These are phyloP conservation scores for Calycina herbarum DNA, from an alignment of 2,329 filamentous ascomycete genomes.

Conservation along the genomic window DNA sequence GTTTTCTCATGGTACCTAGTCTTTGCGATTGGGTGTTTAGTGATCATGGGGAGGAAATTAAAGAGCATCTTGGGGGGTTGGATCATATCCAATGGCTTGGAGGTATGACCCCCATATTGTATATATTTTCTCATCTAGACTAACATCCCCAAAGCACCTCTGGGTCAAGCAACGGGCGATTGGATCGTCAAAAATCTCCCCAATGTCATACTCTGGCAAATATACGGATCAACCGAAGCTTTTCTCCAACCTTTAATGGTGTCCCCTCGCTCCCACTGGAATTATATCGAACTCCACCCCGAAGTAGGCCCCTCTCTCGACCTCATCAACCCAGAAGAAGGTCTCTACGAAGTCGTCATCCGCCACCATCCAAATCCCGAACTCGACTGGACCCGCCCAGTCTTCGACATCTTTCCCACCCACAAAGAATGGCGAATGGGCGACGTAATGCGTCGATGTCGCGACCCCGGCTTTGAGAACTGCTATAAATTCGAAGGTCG, in stretches of 20 bases:
- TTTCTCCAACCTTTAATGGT: constrained; percentile 25
- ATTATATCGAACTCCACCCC: constrained; percentile 37
- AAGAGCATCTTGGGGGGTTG: constrained; percentile 13
- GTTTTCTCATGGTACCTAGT: constrained; percentile 20
- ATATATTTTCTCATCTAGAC: neutral
- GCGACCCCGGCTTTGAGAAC: constrained; percentile 21
- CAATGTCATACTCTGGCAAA: constrained; percentile 27
- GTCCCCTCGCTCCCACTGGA: constrained; percentile 36
- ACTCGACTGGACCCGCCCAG: constrained; percentile 31
- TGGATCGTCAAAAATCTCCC: constrained; percentile 32
- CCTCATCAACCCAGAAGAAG: constrained; percentile 25
- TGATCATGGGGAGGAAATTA: constrained; percentile 21
- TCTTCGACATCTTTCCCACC: constrained; percentile 46
- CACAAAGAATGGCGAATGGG: constrained; percentile 45
- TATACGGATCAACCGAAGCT: constrained; percentile 39
- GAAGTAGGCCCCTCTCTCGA: constrained; percentile 26
- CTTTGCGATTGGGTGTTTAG: constrained; percentile 22
- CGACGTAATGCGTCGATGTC: constrained; percentile 39
- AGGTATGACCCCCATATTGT: constrained; percentile 17
- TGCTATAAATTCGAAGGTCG: constrained; percentile 41
- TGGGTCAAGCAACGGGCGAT: constrained; percentile 35
- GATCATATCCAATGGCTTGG: constrained; percentile 28
- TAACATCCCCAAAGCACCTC: constrained; percentile 28
- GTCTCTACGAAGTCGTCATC: constrained; percentile 39
- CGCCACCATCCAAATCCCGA: constrained; percentile 32